Conservation (phyloP, 495 filamentous ascomycete species). For the Neohortaea acidophila region DNA sequence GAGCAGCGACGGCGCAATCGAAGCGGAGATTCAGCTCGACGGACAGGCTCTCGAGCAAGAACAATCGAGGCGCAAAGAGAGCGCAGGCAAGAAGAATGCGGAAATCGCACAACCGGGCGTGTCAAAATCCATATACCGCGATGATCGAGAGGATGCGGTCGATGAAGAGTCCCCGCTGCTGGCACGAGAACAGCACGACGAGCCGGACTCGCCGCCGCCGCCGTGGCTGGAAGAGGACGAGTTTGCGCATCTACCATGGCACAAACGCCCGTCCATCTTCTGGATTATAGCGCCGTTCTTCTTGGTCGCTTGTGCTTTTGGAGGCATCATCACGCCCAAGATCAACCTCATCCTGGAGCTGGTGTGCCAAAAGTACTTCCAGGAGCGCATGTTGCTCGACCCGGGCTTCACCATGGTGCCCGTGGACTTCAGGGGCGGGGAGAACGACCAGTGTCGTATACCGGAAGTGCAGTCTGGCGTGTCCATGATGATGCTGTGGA, state of each 20-base stretch:
- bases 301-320: constrained; percentile 67
- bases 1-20: constrained; percentile 9
- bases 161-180: constrained; percentile 13
- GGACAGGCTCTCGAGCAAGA: neutral
- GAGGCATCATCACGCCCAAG: constrained; percentile 63
- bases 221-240: constrained; percentile 38
- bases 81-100: constrained; percentile 1
- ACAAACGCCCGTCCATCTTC: constrained; percentile 61
- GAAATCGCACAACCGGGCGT: constrained; percentile 10
- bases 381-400: constrained; percentile 40
- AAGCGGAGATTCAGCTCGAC: constrained; percentile 15
- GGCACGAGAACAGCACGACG: constrained; percentile 1
- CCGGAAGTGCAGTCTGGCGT: constrained; percentile 59
- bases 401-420: constrained; percentile 47
- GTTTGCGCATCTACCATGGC: constrained; percentile 52
- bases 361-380: constrained; percentile 64
- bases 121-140: constrained; percentile 3
- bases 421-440: constrained; percentile 45
- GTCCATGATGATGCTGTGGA: constrained; percentile 58
- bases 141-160: neutral
- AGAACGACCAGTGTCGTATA: constrained; percentile 58
- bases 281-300: constrained; percentile 71
- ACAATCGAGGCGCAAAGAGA: neutral
- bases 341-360: constrained; percentile 66
- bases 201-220: constrained; percentile 9